Conservation (phyloP, 768 basidiomycete species). For the Pholiota microspora region DNA sequence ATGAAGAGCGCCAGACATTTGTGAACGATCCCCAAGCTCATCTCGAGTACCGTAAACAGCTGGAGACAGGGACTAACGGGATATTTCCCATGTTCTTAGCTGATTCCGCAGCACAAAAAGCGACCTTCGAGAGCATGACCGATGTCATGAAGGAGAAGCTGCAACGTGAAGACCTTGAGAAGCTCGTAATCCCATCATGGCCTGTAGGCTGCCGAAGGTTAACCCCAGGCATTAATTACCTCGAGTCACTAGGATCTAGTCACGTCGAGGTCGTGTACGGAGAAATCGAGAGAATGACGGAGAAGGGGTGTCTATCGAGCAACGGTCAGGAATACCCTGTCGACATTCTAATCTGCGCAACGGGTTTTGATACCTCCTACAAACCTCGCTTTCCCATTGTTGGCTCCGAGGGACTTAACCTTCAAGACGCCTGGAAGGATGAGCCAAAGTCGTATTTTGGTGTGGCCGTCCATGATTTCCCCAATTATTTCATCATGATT, state of each 20-base stretch:
- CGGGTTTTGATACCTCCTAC: slow-evolving; percentile 31
- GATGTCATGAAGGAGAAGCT: slow-evolving; percentile 40
- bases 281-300: slow-evolving; percentile 25
- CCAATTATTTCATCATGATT: slow-evolving; percentile 28
- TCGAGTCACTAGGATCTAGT: slow-evolving; percentile 27
- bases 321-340: slow-evolving; percentile 25
- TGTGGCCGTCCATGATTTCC: slow-evolving; percentile 24
- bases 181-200: slow-evolving; percentile 30
- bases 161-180: slow-evolving; percentile 37
- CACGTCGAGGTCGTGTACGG: slow-evolving; percentile 29
- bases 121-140: slow-evolving; percentile 20
- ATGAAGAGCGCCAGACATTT: slow-evolving; percentile 38
- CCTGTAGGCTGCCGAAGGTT: slow-evolving; percentile 29
- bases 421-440: slow-evolving; percentile 28
- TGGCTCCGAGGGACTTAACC: slow-evolving; percentile 21
- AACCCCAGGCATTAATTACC: slow-evolving; percentile 30
- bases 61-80: slow-evolving; percentile 36
- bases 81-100: slow-evolving; percentile 25
- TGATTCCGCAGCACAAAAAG: slow-evolving; percentile 29
- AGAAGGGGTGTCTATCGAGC: slow-evolving; percentile 21
- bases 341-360: slow-evolving; percentile 33
- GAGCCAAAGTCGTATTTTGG: slow-evolving; percentile 28
- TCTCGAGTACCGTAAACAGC: slow-evolving; percentile 34
- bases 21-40: slow-evolving; percentile 33
- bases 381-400: slow-evolving; percentile 29